Conservation (phyloP, 352 stramenopile species). For the Pythium phragmiticola region DNA sequence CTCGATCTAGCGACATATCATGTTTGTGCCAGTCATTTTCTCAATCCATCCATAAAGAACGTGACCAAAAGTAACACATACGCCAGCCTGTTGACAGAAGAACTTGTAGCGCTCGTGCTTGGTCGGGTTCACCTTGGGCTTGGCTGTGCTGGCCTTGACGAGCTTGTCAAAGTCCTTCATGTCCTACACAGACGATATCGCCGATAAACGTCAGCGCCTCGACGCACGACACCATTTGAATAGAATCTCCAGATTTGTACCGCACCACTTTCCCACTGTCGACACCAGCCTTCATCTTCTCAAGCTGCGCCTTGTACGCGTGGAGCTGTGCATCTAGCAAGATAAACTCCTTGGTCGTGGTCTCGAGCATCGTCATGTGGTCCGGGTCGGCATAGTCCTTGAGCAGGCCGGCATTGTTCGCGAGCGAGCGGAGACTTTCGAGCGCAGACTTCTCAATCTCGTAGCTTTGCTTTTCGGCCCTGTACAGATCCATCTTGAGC, state of each 20-base stretch:
- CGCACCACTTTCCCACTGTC: slow-evolving; percentile 47
- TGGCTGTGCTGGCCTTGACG: slow-evolving; percentile 47
- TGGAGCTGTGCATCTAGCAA: slow-evolving; percentile 59
- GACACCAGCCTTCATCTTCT: slow-evolving; percentile 54
- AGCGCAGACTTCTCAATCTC: slow-evolving; percentile 76
- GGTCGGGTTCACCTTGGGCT: slow-evolving; percentile 52
- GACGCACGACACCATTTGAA: neutral
- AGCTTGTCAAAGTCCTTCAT: slow-evolving; percentile 61
- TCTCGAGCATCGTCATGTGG: slow-evolving; percentile 53
- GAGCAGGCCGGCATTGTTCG: slow-evolving; percentile 60
- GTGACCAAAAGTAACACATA: slow-evolving; percentile 26
- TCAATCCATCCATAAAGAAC: neutral
- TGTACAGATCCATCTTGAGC: slow-evolving; percentile 77
- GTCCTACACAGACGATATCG: slow-evolving; percentile 17
- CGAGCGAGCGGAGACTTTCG: slow-evolving; percentile 65
- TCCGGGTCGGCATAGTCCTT: slow-evolving; percentile 62
- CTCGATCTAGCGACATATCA: slow-evolving; percentile 51
- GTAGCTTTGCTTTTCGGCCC: slow-evolving; percentile 69
- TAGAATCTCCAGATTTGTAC: neutral
- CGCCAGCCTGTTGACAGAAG: slow-evolving; percentile 73
- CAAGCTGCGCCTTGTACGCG: slow-evolving; percentile 69
- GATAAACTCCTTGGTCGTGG: slow-evolving; percentile 70
- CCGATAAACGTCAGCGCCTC: neutral
- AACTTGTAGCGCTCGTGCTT: slow-evolving; percentile 79
- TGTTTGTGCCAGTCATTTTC: neutral